Evolutionary conservation across 176 grass and related monocot species (phyloP), one percentile per base, ranked within the genome.

Genomic region (Musa beccarii): DNA sequence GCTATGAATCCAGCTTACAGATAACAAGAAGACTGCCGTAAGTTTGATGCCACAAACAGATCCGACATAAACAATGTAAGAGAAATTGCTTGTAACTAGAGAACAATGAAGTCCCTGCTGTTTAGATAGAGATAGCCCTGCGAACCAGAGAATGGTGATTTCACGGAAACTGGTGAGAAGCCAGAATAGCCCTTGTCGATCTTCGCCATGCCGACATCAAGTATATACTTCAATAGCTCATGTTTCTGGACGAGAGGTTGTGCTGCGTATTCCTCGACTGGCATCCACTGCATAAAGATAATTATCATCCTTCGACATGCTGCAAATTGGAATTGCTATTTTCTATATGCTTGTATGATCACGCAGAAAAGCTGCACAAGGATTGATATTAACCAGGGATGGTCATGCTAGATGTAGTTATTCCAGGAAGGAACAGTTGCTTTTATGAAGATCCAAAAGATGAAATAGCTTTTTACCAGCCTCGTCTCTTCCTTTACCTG

Each of bases 221-320:
- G 55, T 50, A 21, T 76, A 62, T 76, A 51, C 55, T 76, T 76
- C 8, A 62, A 16, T 13, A 63, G 17, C 24, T 62, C 56, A 22
- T 61, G 54, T 50, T 76, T 63, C 74, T 63, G 74, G 74, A 76
- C 74, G 21, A 63, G 19, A 13, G 74, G 54, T 61, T 76, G 74
- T 76, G 21, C 56, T 59, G 54, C 28, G 63, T 76, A 51, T 20
- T 76, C 74, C 2, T 62, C 56, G 2, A 63, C n/a, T 22, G 74
- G 56, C 74, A 76, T 76, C 74, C 74, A 76, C 74, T 62, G 74
- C 56, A 61, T 54, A 56, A 57, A 15, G 72, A 74, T 22, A 74
- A 22, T n/a, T 11, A 72, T 3, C 9, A 19, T 8, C 10, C 22
- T 2, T 12, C 22, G 10, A 25, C n/a, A 64, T 61, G 55, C 55